Evolutionary conservation across 116 monocot species (phyloP), one percentile per base, ranked within the genome.

Genomic region (Cymodocea nodosa): DNA sequence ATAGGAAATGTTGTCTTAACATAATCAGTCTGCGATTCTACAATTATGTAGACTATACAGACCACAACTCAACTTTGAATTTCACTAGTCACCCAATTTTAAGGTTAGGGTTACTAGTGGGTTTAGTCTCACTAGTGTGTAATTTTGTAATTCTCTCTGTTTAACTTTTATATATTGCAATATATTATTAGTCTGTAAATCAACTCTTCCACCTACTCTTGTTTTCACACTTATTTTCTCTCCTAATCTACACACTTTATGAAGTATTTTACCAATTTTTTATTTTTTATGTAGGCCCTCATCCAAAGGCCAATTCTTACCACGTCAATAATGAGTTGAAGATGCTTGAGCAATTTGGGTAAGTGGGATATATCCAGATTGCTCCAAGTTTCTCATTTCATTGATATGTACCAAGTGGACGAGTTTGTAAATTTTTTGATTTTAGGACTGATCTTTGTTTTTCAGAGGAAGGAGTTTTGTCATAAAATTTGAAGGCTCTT

Each of bases 281-380:
- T 62, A 35, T 62, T 35, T 36, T 44, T 37, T n/a, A 17, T 62
- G 37, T 69, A 97, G 97, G 75, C 58, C 97, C 97, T 70, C 97
- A 88, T 83, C 67, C 81, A 59, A 91, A 80, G 72, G 85, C 97
- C 76, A 70, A 88, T 76, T 76, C 82, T 15, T 80, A 85, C 68
- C 91, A 97, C 77, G 64, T 97, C 66, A 69, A 80, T 40, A 91
- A 97, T 75, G 90, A 97, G 73, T 66, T 85, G 67, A 91, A 86
- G 75, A 97, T 97, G 97, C 77, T 97, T 62, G 78, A 97, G 68
- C 74, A 83, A 67, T 97, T 91, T 84, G 97, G 97, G 91, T 91
- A 82, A 74, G 75, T 7, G 39, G 53, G 23, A 51, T 22, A 50
- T 49, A 6, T 12, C 25, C 36, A 65, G 23, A 65, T 15, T 22